Conservation (phyloP, 2,329 filamentous ascomycete species). For the Calonectria pauciramosa region DNA sequence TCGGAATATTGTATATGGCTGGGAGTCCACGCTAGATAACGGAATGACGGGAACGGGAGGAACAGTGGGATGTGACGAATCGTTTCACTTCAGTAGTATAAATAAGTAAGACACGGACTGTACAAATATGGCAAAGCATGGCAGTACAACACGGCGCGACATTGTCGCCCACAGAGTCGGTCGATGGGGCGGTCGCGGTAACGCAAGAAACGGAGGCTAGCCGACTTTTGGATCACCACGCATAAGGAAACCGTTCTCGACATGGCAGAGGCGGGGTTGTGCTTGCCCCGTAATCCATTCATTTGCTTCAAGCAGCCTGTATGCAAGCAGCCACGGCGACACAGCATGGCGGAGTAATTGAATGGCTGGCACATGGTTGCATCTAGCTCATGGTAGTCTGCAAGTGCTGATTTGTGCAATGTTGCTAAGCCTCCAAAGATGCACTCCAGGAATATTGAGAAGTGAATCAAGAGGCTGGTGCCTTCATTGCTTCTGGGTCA, state of each 20-base stretch:
- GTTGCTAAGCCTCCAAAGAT: background rate
- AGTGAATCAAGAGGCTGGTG: background rate
- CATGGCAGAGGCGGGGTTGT: background rate
- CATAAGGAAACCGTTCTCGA: background rate
- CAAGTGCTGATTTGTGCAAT: background rate
- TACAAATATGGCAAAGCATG: background rate
- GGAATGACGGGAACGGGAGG: background rate
- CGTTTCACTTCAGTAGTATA: conserved; percentile 9
- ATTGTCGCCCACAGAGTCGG: background rate
- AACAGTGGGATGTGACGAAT: background rate
- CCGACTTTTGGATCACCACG: background rate
- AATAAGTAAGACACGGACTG: background rate
- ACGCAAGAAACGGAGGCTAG: background rate
- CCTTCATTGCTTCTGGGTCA: background rate
- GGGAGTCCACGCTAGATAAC: background rate
- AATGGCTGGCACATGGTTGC: background rate
- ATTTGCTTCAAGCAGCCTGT: background rate
- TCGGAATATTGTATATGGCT: conserved; percentile 12
- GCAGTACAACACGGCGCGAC: background rate
- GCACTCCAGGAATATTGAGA: background rate
- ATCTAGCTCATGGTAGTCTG: background rate
- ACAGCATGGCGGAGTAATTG: background rate
- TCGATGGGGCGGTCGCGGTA: background rate
- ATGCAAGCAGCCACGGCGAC: background rate
- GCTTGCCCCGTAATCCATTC: background rate